Percentiles rank a stretch among this genome's conserved stretches.
These are phyloP conservation scores for Candida dendrica DNA, from an alignment of 805 yeast species.

Conservation along the genomic window DNA sequence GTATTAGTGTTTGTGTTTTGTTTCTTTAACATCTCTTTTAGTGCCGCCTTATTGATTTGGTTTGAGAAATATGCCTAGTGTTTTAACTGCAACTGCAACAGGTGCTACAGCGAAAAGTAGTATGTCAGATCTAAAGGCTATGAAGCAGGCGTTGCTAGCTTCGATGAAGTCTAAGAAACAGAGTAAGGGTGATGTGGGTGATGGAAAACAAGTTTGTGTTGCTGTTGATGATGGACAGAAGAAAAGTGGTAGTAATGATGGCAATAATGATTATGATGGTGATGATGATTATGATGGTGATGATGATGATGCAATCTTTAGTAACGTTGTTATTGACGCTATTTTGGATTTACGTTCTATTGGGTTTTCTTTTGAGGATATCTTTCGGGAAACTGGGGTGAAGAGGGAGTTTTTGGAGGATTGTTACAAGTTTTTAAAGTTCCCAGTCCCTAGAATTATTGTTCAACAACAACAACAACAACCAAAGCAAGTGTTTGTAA, in stretches of 20 bases:
- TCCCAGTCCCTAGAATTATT: conserved; percentile 6
- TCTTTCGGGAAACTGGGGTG: conserved; percentile 10
- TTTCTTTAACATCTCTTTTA: too few relatives aligned
- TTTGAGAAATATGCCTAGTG: background rate
- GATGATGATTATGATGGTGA: background rate
- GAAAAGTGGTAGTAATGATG: too few relatives aligned
- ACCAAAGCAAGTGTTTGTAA: background rate
- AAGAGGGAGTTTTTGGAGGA: conserved; percentile 11
- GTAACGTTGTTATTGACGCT: conserved; percentile 7
- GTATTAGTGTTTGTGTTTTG: too few relatives aligned
- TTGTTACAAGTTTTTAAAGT: conserved; percentile 13
- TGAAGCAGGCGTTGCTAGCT: background rate
- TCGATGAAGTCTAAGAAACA: background rate
- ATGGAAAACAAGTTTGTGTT: background rate
- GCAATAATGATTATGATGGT: background rate
- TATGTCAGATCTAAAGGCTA: background rate
- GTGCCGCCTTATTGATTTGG: too few relatives aligned
- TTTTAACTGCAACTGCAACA: background rate
- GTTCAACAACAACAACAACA: background rate
- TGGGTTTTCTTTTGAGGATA: conserved; percentile 16
- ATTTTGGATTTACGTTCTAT: conserved; percentile 17
- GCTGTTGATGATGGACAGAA: background rate
- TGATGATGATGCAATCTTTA: conserved; percentile 1
- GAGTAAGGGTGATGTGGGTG: background rate
- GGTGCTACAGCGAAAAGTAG: background rate